Base-by-base conservation (phyloP, 345 rosid species). In the Eucalyptus albens region DNA sequence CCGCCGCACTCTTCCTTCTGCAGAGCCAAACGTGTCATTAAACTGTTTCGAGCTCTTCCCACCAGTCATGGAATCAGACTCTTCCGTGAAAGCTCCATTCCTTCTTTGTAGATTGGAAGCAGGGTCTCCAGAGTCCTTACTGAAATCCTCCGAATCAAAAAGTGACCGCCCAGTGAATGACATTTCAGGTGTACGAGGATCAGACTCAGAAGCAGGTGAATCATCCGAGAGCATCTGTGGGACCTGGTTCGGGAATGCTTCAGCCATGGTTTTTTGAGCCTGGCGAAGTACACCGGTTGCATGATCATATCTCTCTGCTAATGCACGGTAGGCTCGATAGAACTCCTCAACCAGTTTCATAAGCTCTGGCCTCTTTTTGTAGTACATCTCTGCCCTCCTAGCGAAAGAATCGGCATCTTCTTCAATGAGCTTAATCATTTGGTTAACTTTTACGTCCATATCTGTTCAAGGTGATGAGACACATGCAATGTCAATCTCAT, bases 361-460 rank as follows among this genome's bases (percentile, higher is more conserved):
- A 88, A 98, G 96, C 92, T 98, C 99, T 40, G 99, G 99, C 62
- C 99, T 96, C 93, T 97, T 95, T 94, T 96, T 97, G 88, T 97
- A 98, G 89, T 98, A 98, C 99, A 98, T 96, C 89, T 98, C 99
- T n/a, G 99, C 99, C 92, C 99, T 94, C 92, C 97, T 95, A 67
- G 99, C 99, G 92, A 98, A 98, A 37, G 99, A 97, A 92, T 98
- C 99, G 40, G 99, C 99, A 94, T 98, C 99, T 93, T 97, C 98
- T 94, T 98, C 99, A 50, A 97, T 94, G 90, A 98, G 96, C 92
- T 95, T 98, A 92, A 98, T 97, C 99, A 98, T 98, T 86, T 98
- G 98, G 72, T 95, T 97, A 87, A 98, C 99, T 90, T 96, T 98
- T 88, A 92, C 91, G 92, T 98, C 99, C 99, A 98, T 98, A 92